Conservation (phyloP, 371 early-diverging fungal species). For the Haplosporangium sp. region DNA sequence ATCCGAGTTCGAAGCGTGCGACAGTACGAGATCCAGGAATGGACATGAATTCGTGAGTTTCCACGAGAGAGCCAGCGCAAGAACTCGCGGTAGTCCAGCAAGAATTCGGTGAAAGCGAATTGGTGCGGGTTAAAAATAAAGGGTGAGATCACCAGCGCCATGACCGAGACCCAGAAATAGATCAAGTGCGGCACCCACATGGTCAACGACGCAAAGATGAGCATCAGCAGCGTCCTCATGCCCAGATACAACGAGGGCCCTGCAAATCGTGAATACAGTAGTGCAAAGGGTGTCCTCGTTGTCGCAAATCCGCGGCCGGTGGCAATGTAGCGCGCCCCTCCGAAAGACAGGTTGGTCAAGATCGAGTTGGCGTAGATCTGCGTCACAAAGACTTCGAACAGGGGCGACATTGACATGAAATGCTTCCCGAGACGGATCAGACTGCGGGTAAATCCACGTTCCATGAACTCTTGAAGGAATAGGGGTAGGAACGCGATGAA, state of each 20-base stretch:
- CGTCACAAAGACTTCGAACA: slow-evolving; percentile 91
- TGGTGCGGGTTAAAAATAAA: slow-evolving; percentile 89
- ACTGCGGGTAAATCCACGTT: slow-evolving; percentile 82
- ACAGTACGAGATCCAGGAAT: slow-evolving; percentile 84
- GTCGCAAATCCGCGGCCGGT: slow-evolving; percentile 93
- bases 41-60: slow-evolving; percentile 74
- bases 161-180: slow-evolving; percentile 88
- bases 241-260: slow-evolving; percentile 83
- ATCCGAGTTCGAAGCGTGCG: slow-evolving; percentile 76
- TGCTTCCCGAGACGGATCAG: slow-evolving; percentile 81
- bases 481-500: slow-evolving; percentile 86
- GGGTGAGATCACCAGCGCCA: slow-evolving; percentile 78
- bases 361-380: slow-evolving; percentile 88
- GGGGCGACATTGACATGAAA: slow-evolving; percentile 81
- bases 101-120: slow-evolving; percentile 76
- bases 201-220: slow-evolving; percentile 76
- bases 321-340: slow-evolving; percentile 88
- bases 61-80: slow-evolving; percentile 85
- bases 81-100: slow-evolving; percentile 83
- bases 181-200: slow-evolving; percentile 78
- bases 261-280: slow-evolving; percentile 81
- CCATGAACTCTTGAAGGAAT: slow-evolving; percentile 85
- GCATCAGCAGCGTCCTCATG: slow-evolving; percentile 73
- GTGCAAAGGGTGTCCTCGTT: slow-evolving; percentile 76
- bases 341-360: slow-evolving; percentile 80